phyloP scores from a whole-genome alignment of 2,329 filamentous ascomycete genomes.

The Simplicillium sp. region DNA sequence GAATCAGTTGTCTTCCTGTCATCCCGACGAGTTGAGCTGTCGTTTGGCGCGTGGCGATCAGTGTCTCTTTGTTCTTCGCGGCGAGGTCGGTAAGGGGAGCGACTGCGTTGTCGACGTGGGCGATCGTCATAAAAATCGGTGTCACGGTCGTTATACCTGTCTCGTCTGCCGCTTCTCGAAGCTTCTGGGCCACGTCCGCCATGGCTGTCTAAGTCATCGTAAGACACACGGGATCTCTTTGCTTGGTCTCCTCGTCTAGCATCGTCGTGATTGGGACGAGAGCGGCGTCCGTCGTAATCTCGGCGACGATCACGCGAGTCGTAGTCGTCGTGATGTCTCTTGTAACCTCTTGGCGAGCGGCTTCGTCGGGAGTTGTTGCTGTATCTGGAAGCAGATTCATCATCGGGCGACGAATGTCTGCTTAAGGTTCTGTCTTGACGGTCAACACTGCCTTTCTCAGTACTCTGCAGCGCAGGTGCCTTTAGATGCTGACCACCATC shows the following conservation, averaged over 20 bases:
- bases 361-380: constrained; percentile 34
- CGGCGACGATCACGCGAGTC: constrained; percentile 34
- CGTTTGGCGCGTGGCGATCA: neutral
- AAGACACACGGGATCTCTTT: constrained; percentile 37
- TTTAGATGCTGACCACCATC: constrained; percentile 56
- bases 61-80: constrained; percentile 20
- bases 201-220: constrained; percentile 49
- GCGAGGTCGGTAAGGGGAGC: constrained; percentile 34
- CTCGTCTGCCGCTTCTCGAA: constrained; percentile 28
- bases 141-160: constrained; percentile 12
- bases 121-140: constrained; percentile 42
- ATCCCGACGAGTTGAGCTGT: constrained; percentile 23
- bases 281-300: constrained; percentile 45
- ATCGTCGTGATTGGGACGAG: constrained; percentile 55
- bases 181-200: constrained; percentile 36
- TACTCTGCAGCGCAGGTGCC: constrained; percentile 77
- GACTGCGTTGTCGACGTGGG: constrained; percentile 44
- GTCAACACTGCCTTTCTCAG: constrained; percentile 82
- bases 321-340: constrained; percentile 55
- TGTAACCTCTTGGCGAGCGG: constrained; percentile 56
- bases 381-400: constrained; percentile 33
- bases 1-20: constrained; percentile 28
- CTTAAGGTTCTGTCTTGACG: constrained; percentile 73
- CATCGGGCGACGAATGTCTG: constrained; percentile 49
- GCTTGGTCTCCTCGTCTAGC: constrained; percentile 31